Percentiles rank a stretch among this genome's conserved stretches.
These are phyloP conservation scores for Flaveria linearis DNA, from an alignment of 129 eudicot species.

Conservation along the genomic window DNA sequence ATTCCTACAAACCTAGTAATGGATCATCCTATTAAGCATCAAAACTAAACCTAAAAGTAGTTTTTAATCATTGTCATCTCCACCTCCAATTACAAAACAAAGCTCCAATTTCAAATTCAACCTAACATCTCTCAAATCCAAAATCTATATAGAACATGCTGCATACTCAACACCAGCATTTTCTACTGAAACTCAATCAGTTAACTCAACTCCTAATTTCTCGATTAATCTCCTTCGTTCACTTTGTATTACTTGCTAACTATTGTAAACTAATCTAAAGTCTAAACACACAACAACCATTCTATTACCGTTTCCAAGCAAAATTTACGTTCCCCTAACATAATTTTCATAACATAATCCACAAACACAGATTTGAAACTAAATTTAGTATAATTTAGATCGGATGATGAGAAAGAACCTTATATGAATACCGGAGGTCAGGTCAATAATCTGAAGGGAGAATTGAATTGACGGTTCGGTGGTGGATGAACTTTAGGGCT, in stretches of 20 bases:
- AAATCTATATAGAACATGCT: slow-evolving; percentile 1
- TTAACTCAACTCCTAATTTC: slow-evolving; percentile 10
- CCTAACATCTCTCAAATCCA: no score
- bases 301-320: background rate
- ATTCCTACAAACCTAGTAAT: slow-evolving; percentile 13
- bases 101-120: background rate
- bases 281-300: background rate
- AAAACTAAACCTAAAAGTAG: background rate
- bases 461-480: background rate
- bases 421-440: slow-evolving; percentile 5
- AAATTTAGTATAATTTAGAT: background rate
- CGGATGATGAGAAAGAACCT: slow-evolving; percentile 28
- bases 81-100: background rate
- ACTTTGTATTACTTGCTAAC: background rate
- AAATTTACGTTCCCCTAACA: background rate
- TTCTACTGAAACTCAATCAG: background rate
- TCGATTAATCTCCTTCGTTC: slow-evolving; percentile 12
- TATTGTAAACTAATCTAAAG: no score
- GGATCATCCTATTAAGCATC: background rate
- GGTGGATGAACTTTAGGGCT: slow-evolving; percentile 17
- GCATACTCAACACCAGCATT: slow-evolving; percentile 8
- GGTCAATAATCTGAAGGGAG: slow-evolving; percentile 15
- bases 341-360: background rate
- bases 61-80: background rate
- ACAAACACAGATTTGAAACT: background rate